Evolutionary conservation across 805 yeast genomes (phyloP).

Genomic region (Pichia sporocuriosa): DNA sequence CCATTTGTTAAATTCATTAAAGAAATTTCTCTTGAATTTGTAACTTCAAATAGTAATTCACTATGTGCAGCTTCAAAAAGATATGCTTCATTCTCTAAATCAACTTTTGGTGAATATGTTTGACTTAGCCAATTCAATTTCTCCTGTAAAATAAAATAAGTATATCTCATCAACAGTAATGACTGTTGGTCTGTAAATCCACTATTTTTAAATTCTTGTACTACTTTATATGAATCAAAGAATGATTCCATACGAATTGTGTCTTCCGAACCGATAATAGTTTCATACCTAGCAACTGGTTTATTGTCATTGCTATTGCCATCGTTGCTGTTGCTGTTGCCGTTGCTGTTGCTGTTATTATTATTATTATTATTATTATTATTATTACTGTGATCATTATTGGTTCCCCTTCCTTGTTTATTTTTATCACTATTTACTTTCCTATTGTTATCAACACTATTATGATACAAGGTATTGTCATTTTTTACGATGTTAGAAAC

Average conservation of each 20-base stretch:
- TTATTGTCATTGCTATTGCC: not conserved
- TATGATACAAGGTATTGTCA: no score
- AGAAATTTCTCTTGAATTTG: constrained; percentile 62
- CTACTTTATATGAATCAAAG: constrained; percentile 61
- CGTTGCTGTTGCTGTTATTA: constrained; percentile 1
- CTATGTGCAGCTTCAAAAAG: constrained; percentile 88
- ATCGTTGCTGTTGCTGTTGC: not conserved
- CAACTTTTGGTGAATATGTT: constrained; percentile 49
- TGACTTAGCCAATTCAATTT: constrained; percentile 40
- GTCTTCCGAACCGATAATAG: constrained; percentile 8
- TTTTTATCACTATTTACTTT: no score
- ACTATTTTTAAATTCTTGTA: constrained; percentile 41
- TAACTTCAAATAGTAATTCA: constrained; percentile 74
- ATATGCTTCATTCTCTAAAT: constrained; percentile 81
- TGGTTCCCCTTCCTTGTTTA: no score
- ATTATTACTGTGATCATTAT: not conserved
- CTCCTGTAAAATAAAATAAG: constrained; percentile 30
- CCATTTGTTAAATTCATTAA: constrained; percentile 60
- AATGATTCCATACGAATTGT: constrained; percentile 28
- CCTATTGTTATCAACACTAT: not conserved
- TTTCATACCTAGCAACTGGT: not conserved
- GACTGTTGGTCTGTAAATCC: constrained; percentile 62
- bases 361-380: constrained; percentile 5
- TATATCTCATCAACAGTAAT: constrained; percentile 45
- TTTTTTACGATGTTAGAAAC: no score